Percentiles rank a stretch among this genome's conserved stretches.
Evolutionary conservation across 495 filamentous ascomycete genomes (phyloP).

Genomic region (Usnea hakonensis): DNA sequence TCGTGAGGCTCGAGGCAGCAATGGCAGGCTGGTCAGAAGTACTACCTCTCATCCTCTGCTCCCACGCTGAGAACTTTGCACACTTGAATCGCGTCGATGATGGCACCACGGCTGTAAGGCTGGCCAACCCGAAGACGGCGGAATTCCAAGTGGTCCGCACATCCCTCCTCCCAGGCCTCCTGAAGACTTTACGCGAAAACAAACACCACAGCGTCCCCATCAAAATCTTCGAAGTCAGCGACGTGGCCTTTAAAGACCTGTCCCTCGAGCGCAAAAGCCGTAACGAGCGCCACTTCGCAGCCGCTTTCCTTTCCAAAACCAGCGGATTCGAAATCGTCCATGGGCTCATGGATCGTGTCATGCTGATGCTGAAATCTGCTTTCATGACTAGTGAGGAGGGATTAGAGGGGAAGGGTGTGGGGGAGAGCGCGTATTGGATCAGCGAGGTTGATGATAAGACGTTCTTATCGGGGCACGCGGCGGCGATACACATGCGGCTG

Average conservation of each 20-base stretch:
- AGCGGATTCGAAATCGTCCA: slow-evolving; percentile 95
- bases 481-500: slow-evolving; percentile 67
- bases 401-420: slow-evolving; percentile 44
- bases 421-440: slow-evolving; percentile 77
- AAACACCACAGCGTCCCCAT: slow-evolving; percentile 82
- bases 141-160: slow-evolving; percentile 98
- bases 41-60: slow-evolving; percentile 93
- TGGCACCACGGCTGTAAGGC: slow-evolving; percentile 72
- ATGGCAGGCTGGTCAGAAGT: slow-evolving; percentile 97
- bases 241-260: slow-evolving; percentile 83
- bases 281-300: slow-evolving; percentile 91
- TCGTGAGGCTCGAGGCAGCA: slow-evolving; percentile 80
- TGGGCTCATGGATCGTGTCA: slow-evolving; percentile 81
- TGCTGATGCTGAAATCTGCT: slow-evolving; percentile 81
- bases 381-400: slow-evolving; percentile 73
- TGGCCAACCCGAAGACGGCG: slow-evolving; percentile 90
- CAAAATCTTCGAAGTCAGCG: slow-evolving; percentile 86
- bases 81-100: slow-evolving; percentile 92
- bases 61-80: slow-evolving; percentile 95
- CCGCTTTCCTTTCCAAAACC: slow-evolving; percentile 92
- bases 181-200: slow-evolving; percentile 96
- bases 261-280: slow-evolving; percentile 69
- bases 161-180: slow-evolving; percentile 74
- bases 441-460: slow-evolving; percentile 71
- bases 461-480: slow-evolving; percentile 85